phyloP scores from a whole-genome alignment of 169 alveolate genomes.

The Cryptosporidium muris region DNA sequence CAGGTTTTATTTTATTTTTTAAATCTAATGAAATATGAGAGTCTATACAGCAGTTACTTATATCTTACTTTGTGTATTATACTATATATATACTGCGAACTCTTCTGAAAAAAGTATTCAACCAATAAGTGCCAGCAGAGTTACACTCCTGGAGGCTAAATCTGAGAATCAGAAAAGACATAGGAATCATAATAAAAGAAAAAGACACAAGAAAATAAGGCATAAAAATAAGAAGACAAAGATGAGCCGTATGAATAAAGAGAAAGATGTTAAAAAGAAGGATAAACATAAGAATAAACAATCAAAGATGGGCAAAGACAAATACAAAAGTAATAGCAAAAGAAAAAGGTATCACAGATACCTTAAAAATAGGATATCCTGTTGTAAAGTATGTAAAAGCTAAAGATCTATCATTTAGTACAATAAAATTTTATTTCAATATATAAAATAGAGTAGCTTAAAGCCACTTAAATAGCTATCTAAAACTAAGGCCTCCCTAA shows the following conservation, averaged over 20 bases:
- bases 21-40: no score
- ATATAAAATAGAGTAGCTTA: no score
- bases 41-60: no score
- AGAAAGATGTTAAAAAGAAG: neutral
- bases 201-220: neutral
- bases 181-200: conserved; percentile 3
- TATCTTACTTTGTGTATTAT: no score
- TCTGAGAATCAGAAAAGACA: conserved; percentile 1
- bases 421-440: no score
- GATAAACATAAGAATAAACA: neutral
- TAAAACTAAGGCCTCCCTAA: no score
- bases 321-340: neutral
- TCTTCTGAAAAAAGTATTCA: no score
- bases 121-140: no score
- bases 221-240: neutral
- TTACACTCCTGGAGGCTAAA: neutral
- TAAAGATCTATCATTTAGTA: no score
- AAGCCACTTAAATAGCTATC: no score
- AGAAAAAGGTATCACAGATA: neutral
- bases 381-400: neutral
- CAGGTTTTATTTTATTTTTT: no score
- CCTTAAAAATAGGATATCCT: neutral
- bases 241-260: neutral
- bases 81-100: no score
- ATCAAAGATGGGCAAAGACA: neutral